Evolutionary conservation across 306 rosid genomes (phyloP), one percentile per base, ranked within the genome.

Genomic region (Vicia sativa): DNA sequence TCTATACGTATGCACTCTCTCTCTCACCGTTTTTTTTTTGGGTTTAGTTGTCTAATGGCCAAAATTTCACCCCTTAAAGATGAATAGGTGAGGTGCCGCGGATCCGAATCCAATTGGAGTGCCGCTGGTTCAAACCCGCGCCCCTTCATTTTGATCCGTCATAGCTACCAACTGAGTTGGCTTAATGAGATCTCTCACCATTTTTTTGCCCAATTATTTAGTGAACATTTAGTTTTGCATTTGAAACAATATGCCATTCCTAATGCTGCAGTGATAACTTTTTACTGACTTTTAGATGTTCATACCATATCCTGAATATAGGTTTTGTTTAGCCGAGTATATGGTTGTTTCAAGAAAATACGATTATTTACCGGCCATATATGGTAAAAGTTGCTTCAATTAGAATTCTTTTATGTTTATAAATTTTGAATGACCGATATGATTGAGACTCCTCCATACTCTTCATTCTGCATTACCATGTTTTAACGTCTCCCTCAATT

Each of bases 1-100:
- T 95, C 78, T 95, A 95, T 79, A 95, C 99, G 99, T 95, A 87
- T 12, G 83, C 25, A 58, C 35, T 81, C 87, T 79, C 43, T 34
- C 64, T 34, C 54, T 46, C 41, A 25, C 0, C 28, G 7, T 9
- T 3, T 2, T 65, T 45, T 56, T 44, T 45, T 18, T 44, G 7
- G 38, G 9, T 34, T 2, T 34, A 34, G 38, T 34, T 6, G 38
- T 34, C 38, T 34, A 7, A 6, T 7, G 38, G 9, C 9, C 38
- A 6, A 34, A 34, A 34, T 7, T 7, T 34, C 9, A 34, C 38
- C 38, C 37, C 38, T 34, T 7, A 34, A 34, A 34, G 38, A 8
- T 34, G 38, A 34, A 34, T 34, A 34, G 1, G 38, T 34, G 38
- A 1, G 37, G 37, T 31, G 9, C 9, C 37, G 37, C 9, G 37